phyloP scores from a whole-genome alignment of 2,329 filamentous ascomycete species.

The Didymella glomerata region DNA sequence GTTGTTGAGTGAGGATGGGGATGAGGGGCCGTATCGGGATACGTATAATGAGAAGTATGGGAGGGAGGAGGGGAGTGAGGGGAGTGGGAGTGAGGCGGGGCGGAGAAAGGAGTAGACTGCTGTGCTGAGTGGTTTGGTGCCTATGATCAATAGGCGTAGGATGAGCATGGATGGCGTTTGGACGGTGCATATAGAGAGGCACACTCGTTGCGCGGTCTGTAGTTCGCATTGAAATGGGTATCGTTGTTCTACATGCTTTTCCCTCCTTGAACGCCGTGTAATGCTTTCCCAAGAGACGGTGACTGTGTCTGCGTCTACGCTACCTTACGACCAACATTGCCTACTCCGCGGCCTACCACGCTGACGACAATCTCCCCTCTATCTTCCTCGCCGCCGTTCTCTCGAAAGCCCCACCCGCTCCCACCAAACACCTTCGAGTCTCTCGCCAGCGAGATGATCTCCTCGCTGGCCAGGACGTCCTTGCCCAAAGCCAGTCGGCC shows the following conservation, averaged over 20 bases:
- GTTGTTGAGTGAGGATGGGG: slow-evolving; percentile 56
- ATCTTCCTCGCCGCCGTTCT: slow-evolving; percentile 57
- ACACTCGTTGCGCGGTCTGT: slow-evolving; percentile 1
- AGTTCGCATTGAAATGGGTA: slow-evolving; percentile 23
- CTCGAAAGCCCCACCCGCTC: slow-evolving; percentile 88
- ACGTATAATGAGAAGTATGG: slow-evolving; percentile 47
- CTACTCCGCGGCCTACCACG: slow-evolving; percentile 90
- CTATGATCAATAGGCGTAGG: not conserved
- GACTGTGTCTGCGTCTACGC: slow-evolving; percentile 54
- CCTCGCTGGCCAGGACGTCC: slow-evolving; percentile 82
- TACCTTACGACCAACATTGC: slow-evolving; percentile 94
- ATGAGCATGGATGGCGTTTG: slow-evolving; percentile 30
- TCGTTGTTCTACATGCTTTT: slow-evolving; percentile 22
- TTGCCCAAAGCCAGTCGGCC: slow-evolving; percentile 83
- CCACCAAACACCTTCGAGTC: slow-evolving; percentile 90
- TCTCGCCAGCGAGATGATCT: slow-evolving; percentile 79
- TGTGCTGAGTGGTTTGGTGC: not conserved
- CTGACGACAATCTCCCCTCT: slow-evolving; percentile 80
- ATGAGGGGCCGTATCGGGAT: slow-evolving; percentile 49
- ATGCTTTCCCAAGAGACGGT: not conserved
- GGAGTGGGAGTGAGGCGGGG: slow-evolving; percentile 29
- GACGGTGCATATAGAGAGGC: not conserved
- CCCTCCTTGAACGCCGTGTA: slow-evolving; percentile 11
- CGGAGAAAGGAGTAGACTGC: slow-evolving; percentile 37
- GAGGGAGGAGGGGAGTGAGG: slow-evolving; percentile 10